A percentile compares a stretch with the other conserved stretches of the same genome.
phyloP scores from a whole-genome alignment of 1,139 yeast genomes.

The Waltiozyma sp. region DNA sequence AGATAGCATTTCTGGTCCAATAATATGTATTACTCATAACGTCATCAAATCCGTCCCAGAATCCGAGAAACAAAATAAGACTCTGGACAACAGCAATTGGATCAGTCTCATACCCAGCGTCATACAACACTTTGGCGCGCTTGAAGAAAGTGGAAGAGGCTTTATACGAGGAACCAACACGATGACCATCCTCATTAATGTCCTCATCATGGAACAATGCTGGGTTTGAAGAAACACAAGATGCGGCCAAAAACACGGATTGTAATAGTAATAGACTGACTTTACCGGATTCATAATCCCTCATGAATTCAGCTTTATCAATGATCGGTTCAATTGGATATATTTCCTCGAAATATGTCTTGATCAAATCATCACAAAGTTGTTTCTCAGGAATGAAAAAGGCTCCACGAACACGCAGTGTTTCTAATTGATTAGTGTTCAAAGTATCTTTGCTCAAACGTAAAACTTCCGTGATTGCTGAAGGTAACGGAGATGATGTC shows the following conservation, averaged over 20 bases:
- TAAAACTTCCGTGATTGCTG: slow-evolving; percentile 5
- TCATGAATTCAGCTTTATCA: slow-evolving; percentile 52
- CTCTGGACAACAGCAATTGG: slow-evolving; percentile 59
- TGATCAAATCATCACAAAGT: slow-evolving; percentile 50
- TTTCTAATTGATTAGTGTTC: slow-evolving; percentile 60
- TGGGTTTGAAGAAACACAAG: slow-evolving; percentile 50
- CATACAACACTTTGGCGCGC: slow-evolving; percentile 69
- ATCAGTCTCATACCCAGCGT: slow-evolving; percentile 62
- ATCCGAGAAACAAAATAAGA: slow-evolving; percentile 52
- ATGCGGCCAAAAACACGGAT: slow-evolving; percentile 60
- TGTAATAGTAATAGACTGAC: slow-evolving; percentile 52
- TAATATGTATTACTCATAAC: slow-evolving; percentile 64
- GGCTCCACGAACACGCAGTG: slow-evolving; percentile 60
- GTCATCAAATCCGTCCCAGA: slow-evolving; percentile 75
- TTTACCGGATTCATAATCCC: slow-evolving; percentile 33
- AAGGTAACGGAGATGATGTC: slow-evolving; percentile 20
- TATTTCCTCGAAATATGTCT: slow-evolving; percentile 52
- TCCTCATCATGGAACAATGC: slow-evolving; percentile 39
- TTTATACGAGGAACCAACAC: slow-evolving; percentile 38
- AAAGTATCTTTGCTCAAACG: neutral
- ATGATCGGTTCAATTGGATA: slow-evolving; percentile 66
- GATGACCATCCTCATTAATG: neutral
- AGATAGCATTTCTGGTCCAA: slow-evolving; percentile 68
- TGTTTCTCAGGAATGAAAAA: slow-evolving; percentile 55
- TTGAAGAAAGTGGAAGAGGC: slow-evolving; percentile 61